Percentiles rank a stretch among this genome's conserved stretches.
Conservation (phyloP, 225 moss, liverwort and hornwort species). For the Physcomitrium patens region DNA sequence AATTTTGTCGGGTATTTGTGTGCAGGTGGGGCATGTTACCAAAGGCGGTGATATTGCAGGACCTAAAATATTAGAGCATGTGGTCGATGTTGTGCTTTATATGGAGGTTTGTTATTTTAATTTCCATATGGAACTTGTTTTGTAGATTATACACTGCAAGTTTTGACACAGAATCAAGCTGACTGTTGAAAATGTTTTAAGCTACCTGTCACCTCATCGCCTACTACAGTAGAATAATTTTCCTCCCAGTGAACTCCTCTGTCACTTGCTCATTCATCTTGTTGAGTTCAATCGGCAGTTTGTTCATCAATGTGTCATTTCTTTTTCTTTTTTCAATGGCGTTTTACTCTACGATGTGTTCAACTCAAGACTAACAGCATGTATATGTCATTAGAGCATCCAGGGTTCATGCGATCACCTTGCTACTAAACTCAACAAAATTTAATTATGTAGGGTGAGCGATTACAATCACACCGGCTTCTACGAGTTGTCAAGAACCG, state of each 20-base stretch:
- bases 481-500: slow-evolving; percentile 97
- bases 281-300: too few species aligned
- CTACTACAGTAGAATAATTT: slow-evolving; percentile 3
- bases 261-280: too few species aligned
- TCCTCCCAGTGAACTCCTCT: not conserved
- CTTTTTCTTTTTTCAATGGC: not conserved
- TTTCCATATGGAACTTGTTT: slow-evolving; percentile 9
- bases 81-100: slow-evolving; percentile 97
- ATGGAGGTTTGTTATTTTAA: slow-evolving; percentile 75
- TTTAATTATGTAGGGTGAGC: slow-evolving; percentile 75
- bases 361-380: slow-evolving; percentile 3
- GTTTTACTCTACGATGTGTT: slow-evolving; percentile 3
- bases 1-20: slow-evolving; percentile 10
- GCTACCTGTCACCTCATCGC: slow-evolving; percentile 8
- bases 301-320: too few species aligned
- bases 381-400: not conserved
- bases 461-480: slow-evolving; percentile 95
- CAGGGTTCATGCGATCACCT: not conserved
- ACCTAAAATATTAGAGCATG: slow-evolving; percentile 93
- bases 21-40: slow-evolving; percentile 98
- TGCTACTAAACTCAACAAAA: not conserved
- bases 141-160: slow-evolving; percentile 11
- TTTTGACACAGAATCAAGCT: slow-evolving; percentile 2
- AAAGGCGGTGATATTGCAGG: slow-evolving; percentile 99
- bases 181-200: slow-evolving; percentile 13